A percentile compares a stretch with the other conserved stretches of the same genome.
Evolutionary conservation across 441 rosid species (phyloP).

Genomic region (Populus hybrid): DNA sequence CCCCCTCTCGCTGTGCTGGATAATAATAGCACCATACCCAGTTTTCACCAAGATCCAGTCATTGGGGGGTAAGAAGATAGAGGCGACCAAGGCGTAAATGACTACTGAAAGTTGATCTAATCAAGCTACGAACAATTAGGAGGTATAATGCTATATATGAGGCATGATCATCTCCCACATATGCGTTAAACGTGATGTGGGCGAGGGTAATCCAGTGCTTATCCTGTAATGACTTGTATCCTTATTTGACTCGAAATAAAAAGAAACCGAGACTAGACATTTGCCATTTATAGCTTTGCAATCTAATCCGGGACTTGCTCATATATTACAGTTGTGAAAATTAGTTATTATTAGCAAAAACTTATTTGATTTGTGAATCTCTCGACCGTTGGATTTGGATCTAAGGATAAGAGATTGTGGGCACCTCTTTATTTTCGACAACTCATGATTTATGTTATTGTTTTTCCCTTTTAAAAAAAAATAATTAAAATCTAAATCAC

Average conservation of each 20-base stretch:
- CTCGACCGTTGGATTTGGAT: not conserved
- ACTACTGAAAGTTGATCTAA: not conserved
- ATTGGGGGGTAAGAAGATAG: not conserved
- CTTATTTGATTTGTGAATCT: not conserved
- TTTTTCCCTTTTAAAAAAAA: not conserved
- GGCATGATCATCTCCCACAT: not conserved
- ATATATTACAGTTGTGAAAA: not conserved
- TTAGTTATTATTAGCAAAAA: not conserved
- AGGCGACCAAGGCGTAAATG: not conserved
- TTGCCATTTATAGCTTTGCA: not conserved
- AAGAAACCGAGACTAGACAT: not conserved
- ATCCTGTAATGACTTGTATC: not conserved
- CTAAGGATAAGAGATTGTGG: not conserved
- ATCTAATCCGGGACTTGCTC: not conserved
- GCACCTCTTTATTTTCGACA: not conserved
- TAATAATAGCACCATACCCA: not conserved
- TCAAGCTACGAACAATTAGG: not conserved
- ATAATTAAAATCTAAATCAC: not conserved
- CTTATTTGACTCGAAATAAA: not conserved
- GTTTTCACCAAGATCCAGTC: constrained; percentile 1
- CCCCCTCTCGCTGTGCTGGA: not conserved
- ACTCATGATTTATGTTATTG: not conserved
- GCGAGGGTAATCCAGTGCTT: not conserved
- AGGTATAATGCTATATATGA: not conserved
- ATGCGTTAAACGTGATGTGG: not conserved